Evolutionary conservation across 345 rosid species (phyloP), one percentile per base, ranked within the genome.

Genomic region (Linum lewisii): DNA sequence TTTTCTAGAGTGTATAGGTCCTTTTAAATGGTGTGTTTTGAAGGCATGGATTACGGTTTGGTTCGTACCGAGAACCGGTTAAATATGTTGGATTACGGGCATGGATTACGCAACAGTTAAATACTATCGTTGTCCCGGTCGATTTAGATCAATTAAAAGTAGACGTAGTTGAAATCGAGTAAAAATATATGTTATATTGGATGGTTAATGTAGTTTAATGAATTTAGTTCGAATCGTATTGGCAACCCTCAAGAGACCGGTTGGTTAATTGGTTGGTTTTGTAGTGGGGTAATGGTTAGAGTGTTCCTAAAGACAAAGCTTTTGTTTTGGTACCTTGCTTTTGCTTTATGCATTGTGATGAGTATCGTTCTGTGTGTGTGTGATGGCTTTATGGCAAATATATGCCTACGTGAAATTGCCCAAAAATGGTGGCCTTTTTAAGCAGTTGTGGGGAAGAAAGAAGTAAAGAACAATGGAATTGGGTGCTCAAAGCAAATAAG

Each of bases 241-340:
- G n/a, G n/a, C n/a, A n/a, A n/a, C n/a, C n/a, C n/a, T n/a, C n/a
- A n/a, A n/a, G n/a, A n/a, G n/a, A n/a, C 34, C 0, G 32, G 32
- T 26, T 26, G 32, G 34, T 29, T n/a, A n/a, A 2, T 1, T 19
- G 25, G 11, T 52, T 20, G 13, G 56, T 20, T 13, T 4, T 52
- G 25, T 24, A 20, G 22, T 13, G 23, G 25, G 24, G 1, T 8
- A 20, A 13, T 4, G 1, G 6, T 9, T n/a, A 20, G 56, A 24
- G 56, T 52, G 14, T 3, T 24, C 20, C 15, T 52, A 14, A 52
- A 52, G 47, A 42, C 18, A 42, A 21, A 55, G 24, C 65, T 54
- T 42, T 45, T 24, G 56, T 13, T 24, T n/a, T 20, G 66, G 58
- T 69, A 25, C 72, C 54, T 69, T 69, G 59, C 72, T 52, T 69